Base-by-base conservation (phyloP, 2,329 filamentous ascomycete species). In the Grosmannia clavigera region DNA sequence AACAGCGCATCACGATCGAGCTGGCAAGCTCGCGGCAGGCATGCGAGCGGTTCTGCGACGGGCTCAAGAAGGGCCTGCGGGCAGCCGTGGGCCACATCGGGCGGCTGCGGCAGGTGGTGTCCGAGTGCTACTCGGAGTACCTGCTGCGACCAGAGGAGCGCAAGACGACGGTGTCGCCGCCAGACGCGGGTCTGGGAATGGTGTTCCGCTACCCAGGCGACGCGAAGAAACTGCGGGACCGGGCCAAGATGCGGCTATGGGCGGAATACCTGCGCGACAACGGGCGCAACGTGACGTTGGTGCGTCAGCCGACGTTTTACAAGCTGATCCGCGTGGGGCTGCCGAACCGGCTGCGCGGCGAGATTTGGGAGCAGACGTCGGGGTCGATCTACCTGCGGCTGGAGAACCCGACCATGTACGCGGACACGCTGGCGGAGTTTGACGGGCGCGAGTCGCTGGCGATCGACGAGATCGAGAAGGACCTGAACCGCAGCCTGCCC, bases 401-500 rank as follows among this genome's bases (percentile, higher is more conserved):
- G 16, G 88, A 96, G 68, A 90, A 88, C 61, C 94, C 94, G 1
- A 88, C 83, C 12, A 76, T 92, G 5, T 99, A 92, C 68, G 76
- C 81, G 53, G 90, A 99, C 61, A 97, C 92, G 0, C 76, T 99
- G 53, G 78, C 82, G 58, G 92, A 94, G 69, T 92, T 87, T 67
- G 83, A 87, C 7, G 94, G 94, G 9, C 83, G 87, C 69, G 89
- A 95, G 65, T 97, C 92, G 12, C 80, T 99, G 62, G 94, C 94
- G 53, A 97, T 97, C 66, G 94, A 99, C 70, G 94, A 99, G 77
- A 99, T 99, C 65, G 94, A 99, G 70, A 99, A 99, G 73, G 94
- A 99, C 70, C 76, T 99, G 57, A 99, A 99, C 72, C 85, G 94
- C 65, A 96, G 92, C 78, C 76, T 99, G 65, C 94, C 94, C 1